A percentile compares a stretch with the other conserved stretches of the same genome.
Conservation (phyloP, 2,329 filamentous ascomycete genomes). For the Zarea fungicola region DNA sequence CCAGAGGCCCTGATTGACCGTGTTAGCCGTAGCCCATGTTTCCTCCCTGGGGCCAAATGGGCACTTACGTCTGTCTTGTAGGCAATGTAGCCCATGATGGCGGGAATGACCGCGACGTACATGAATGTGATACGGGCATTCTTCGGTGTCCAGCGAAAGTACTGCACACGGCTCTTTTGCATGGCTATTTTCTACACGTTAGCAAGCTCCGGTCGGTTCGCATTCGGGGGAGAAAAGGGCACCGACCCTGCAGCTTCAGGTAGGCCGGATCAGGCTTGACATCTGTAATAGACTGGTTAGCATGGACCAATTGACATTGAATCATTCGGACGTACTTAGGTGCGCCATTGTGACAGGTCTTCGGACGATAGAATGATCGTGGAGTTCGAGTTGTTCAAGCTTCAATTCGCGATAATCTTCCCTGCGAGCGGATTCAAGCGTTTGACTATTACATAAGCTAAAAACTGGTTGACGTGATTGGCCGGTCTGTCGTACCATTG, state of each 20-base stretch:
- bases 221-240: conserved; percentile 19
- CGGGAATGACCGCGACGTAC: conserved; percentile 70
- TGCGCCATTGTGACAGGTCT: conserved; percentile 33
- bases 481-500: not conserved
- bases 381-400: conserved; percentile 20
- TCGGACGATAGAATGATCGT: conserved; percentile 19
- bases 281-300: conserved; percentile 27
- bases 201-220: conserved; percentile 13
- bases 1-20: conserved; percentile 66
- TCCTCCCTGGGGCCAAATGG: not conserved
- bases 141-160: conserved; percentile 87
- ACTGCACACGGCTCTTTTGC: conserved; percentile 79
- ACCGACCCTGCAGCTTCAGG: conserved; percentile 35
- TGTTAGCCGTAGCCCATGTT: conserved; percentile 19
- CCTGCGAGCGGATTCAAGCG: conserved; percentile 2
- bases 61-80: conserved; percentile 83
- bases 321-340: conserved; percentile 26
- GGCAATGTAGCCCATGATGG: conserved; percentile 62
- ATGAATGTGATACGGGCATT: conserved; percentile 75
- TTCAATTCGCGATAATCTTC: conserved; percentile 19
- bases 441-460: conserved; percentile 19
- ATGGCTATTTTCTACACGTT: conserved; percentile 56
- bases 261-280: conserved; percentile 39
- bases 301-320: conserved; percentile 3
- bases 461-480: not conserved